phyloP scores from a whole-genome alignment of 2,329 filamentous ascomycete species.

The Phyllosticta citribraziliensis region DNA sequence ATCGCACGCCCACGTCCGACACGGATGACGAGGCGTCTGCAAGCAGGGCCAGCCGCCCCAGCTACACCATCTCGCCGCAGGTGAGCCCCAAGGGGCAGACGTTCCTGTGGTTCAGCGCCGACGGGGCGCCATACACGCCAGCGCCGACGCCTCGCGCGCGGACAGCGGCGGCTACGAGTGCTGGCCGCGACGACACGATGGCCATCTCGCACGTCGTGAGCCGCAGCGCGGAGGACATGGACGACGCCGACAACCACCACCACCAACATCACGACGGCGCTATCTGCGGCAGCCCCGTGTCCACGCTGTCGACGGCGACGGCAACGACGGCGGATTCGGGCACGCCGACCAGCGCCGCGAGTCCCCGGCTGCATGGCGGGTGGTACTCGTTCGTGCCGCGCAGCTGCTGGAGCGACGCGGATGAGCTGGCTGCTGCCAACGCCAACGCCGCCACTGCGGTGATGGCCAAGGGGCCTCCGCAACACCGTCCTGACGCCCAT shows the following conservation, averaged over 20 bases:
- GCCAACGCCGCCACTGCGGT: background rate
- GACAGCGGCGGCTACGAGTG: background rate
- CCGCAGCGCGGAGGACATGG: background rate
- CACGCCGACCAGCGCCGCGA: background rate
- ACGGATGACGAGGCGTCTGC: background rate
- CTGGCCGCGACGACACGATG: background rate
- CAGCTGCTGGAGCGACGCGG: constrained; percentile 13
- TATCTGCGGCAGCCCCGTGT: background rate
- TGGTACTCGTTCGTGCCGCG: background rate
- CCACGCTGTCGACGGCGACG: background rate
- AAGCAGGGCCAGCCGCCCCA: background rate
- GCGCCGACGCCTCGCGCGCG: background rate
- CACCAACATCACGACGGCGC: background rate
- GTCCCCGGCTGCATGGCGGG: background rate
- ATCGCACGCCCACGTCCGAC: background rate
- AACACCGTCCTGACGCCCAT: background rate
- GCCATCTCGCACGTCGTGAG: background rate
- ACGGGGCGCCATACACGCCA: background rate
- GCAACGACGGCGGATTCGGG: background rate
- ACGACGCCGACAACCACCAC: background rate
- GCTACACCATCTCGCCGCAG: background rate
- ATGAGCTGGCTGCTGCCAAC: constrained; percentile 16
- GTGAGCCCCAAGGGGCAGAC: background rate
- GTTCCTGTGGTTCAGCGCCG: background rate
- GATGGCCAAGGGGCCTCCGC: background rate